Base-by-base conservation (phyloP, 176 grass and related monocot species). In the Echinochloa phyllopogon region DNA sequence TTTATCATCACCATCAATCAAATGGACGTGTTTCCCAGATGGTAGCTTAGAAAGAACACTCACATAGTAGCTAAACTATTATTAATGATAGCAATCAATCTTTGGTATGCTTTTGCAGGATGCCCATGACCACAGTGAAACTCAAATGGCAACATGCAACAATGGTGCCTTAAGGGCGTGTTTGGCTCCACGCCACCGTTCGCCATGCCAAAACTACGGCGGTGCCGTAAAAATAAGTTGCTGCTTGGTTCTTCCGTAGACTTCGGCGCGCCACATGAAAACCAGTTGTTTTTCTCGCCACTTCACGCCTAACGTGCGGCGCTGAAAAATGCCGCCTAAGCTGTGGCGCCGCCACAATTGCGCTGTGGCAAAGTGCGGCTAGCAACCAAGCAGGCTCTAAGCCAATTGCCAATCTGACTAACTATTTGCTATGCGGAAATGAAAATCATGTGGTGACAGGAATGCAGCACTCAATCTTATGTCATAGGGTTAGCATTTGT, bases 1-100 rank as follows among this genome's bases (percentile, higher is more conserved):
- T 82, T 76, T 27, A 78, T 65, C 56, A 40, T 82, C 52, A 61
- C 27, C 49, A 79, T 72, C 42, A 44, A 50, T 50, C 41, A 75
- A 76, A 81, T 48, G 11, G 68, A 51, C 33, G 11, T 23, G 61
- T 33, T 74, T 58, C 14, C 49, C 14, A 60, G 36, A 84, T 29
- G 8, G 11, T 41, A 48, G 15, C 60, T 76, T 72, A 21, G 16
- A 64, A 80, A 63, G 41, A 64, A 68, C 16, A 74, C n/a, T 1
- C 17, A 8, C 8, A 27, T 33, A 77, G 43, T 17, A 64, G 52
- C 44, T 77, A 76, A 52, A 40, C 10, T 21, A 5, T 18, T 37
- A 4, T 72, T 37, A 39, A 83, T 50, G 25, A n/a, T 65, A 52
- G 20, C 33, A 24, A 75, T 52, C 20, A 65, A 52, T 20, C 2